Evolutionary conservation across 129 eudicot genomes (phyloP).

Genomic region (Heracleum sosnowskyi): DNA sequence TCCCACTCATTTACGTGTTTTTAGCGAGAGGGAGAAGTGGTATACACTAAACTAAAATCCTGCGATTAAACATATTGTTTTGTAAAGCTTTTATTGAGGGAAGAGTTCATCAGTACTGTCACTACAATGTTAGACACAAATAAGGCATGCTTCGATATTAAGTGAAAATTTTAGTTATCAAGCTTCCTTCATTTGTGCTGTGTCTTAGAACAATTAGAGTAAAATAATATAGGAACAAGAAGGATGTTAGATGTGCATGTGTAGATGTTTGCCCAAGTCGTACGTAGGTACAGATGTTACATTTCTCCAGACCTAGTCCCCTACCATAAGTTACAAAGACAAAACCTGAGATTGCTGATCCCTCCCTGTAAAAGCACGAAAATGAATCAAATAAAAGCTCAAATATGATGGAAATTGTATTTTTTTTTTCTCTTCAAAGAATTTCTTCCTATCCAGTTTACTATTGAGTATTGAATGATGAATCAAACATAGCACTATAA

Average conservation of each 20-base stretch:
- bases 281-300: background rate
- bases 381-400: background rate
- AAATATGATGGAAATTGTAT: background rate
- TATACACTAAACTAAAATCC: background rate
- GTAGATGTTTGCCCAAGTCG: background rate
- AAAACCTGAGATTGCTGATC: background rate
- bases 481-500: background rate
- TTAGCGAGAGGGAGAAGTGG: background rate
- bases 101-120: too few relatives aligned
- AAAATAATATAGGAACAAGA: background rate
- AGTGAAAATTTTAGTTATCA: background rate
- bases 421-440: background rate
- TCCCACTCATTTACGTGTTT: background rate
- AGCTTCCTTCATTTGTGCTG: background rate
- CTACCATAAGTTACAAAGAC: conserved; percentile 7
- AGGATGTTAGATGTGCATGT: background rate
- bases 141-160: background rate
- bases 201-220: background rate
- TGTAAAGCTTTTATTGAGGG: background rate
- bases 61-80: too few relatives aligned
- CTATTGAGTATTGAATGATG: background rate
- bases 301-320: conserved; percentile 5
- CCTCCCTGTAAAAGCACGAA: background rate
- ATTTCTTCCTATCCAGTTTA: background rate
- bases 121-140: background rate